Evolutionary conservation across 2,329 filamentous ascomycete genomes (phyloP), one percentile per base, ranked within the genome.

Genomic region (Colletotrichum trifolii): DNA sequence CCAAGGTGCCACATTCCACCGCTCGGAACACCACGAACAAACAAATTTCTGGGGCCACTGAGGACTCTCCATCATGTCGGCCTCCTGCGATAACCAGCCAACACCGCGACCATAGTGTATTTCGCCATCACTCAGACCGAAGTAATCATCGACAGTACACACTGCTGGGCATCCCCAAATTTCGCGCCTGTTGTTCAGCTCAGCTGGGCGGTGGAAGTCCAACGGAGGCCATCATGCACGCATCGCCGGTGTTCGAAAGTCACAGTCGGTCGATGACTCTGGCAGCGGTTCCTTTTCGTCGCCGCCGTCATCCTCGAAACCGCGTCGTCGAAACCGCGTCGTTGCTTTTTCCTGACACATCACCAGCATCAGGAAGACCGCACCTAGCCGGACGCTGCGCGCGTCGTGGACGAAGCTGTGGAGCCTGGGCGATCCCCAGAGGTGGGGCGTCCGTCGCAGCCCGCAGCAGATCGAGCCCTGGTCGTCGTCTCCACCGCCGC

Each of bases 401-500:
- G 47, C 33, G 47, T 49, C 33, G 47, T 36, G 47, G 47, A 49
- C 33, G 10, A 49, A 49, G 47, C 17, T 49, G 47, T 13, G 9
- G 47, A 49, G 47, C 47, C 47, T 15, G 47, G 47, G 33, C 47
- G 2, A 49, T 49, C 33, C 33, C 47, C 12, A 49, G 33, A 36
- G 47, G 25, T 49, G 47, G 47, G 47, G 47, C 47, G 47, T 15
- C 11, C 47, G 33, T 49, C 47, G 47, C 47, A 49, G 47, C 47
- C 9, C 12, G 33, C 47, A 36, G 47, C 47, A 49, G 33, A 36
- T 36, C 47, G 47, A 36, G 11, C 47, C 47, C 47, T 13, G 33
- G 47, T 49, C 47, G 47, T 36, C 47, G 47, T 49, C 47, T 49
- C 17, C 47, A 49, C 47, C 47, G 33, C 47, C 46, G 46, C 46